Percentiles rank a stretch among this genome's conserved stretches.
Conservation (phyloP, 2,329 filamentous ascomycete species). For the Aspergillus chevalieri region DNA sequence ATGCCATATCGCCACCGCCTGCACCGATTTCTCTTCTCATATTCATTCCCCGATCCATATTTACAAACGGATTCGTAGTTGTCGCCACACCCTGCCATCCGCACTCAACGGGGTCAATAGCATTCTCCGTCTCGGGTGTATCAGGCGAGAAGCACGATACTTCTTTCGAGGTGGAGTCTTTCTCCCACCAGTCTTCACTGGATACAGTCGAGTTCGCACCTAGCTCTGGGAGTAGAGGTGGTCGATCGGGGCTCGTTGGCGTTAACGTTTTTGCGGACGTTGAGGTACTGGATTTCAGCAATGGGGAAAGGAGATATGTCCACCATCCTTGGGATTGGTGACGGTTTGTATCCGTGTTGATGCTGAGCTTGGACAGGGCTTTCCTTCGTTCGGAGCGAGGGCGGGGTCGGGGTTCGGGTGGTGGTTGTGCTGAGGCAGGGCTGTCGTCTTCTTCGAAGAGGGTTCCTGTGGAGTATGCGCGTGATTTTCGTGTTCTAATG, state of each 20-base stretch:
- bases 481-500: conserved; percentile 18
- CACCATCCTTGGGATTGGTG: conserved; percentile 46
- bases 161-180: conserved; percentile 11
- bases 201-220: conserved; percentile 10
- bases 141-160: conserved; percentile 25
- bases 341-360: conserved; percentile 31
- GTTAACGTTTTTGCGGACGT: conserved; percentile 20
- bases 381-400: conserved; percentile 6
- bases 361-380: conserved; percentile 26
- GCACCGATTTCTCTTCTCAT: no score
- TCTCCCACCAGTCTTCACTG: conserved; percentile 24
- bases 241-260: conserved; percentile 15
- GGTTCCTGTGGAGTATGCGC: conserved; percentile 29
- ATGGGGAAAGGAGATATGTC: conserved; percentile 42
- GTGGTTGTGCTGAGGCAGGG: background rate
- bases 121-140: conserved; percentile 19
- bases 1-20: conserved; percentile 3
- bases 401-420: background rate
- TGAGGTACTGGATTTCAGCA: conserved; percentile 33
- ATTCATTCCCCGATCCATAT: conserved; percentile 6
- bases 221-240: conserved; percentile 18
- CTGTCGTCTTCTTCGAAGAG: conserved; percentile 31
- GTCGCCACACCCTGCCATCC: conserved; percentile 13
- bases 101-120: conserved; percentile 8
- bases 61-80: conserved; percentile 11